A percentile compares a stretch with the other conserved stretches of the same genome.
Conservation (phyloP, 2,329 filamentous ascomycete species). For the Sporothrix humicola region DNA sequence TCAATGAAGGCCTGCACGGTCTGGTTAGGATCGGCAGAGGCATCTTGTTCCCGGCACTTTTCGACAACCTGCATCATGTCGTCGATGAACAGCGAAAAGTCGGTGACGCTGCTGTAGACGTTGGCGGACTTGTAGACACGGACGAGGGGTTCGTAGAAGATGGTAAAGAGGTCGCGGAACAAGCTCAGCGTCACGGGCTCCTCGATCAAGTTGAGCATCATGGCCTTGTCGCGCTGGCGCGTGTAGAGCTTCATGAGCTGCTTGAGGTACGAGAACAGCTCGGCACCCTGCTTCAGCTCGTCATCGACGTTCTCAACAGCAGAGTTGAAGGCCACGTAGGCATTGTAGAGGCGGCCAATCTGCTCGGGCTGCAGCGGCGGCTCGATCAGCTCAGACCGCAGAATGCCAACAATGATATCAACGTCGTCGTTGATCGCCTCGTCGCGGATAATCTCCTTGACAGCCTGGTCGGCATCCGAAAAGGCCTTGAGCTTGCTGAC, state of each 20-base stretch:
- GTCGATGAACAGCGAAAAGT: constrained; percentile 91
- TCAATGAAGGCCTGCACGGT: constrained; percentile 99
- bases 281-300: constrained; percentile 85
- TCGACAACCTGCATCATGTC: constrained; percentile 82
- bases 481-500: constrained; percentile 83
- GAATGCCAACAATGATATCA: constrained; percentile 83
- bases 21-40: constrained; percentile 94
- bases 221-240: constrained; percentile 89
- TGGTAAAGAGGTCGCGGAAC: constrained; percentile 94
- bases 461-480: constrained; percentile 72
- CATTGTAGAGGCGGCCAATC: constrained; percentile 86
- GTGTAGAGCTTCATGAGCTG: constrained; percentile 92
- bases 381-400: constrained; percentile 77
- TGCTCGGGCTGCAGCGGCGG: constrained; percentile 76
- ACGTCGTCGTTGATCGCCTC: constrained; percentile 76
- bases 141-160: constrained; percentile 97
- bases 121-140: constrained; percentile 98
- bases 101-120: constrained; percentile 95
- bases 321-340: constrained; percentile 94
- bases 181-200: constrained; percentile 97
- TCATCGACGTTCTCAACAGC: constrained; percentile 90
- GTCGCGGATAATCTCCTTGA: constrained; percentile 74
- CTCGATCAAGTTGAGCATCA: constrained; percentile 96
- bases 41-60: constrained; percentile 72
- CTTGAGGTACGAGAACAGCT: constrained; percentile 93